A percentile compares a stretch with the other conserved stretches of the same genome.
Evolutionary conservation across 225 moss, liverwort and hornwort species (phyloP).

Genomic region (Polytrichum commune): DNA sequence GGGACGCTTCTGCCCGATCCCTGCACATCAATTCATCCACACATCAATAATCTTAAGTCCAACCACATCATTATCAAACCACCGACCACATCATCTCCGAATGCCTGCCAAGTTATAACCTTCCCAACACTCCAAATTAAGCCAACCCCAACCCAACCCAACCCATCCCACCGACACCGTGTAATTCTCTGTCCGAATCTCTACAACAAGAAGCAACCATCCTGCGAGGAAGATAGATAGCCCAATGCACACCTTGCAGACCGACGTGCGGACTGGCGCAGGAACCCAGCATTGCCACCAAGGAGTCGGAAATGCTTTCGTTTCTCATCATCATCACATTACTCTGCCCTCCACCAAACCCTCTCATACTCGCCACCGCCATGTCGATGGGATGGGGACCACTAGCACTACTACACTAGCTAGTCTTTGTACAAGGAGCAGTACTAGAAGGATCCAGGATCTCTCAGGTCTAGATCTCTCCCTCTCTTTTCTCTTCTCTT

Average conservation of each 20-base stretch:
- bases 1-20: slow-evolving; percentile 56
- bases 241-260: slow-evolving; percentile 43
- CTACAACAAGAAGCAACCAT: neutral
- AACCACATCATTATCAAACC: neutral
- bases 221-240: neutral
- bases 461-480: too few relatives aligned
- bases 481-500: too few relatives aligned
- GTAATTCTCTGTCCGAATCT: too few relatives aligned
- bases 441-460: too few relatives aligned
- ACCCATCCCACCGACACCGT: too few relatives aligned
- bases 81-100: neutral
- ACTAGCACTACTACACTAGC: neutral
- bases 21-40: slow-evolving; percentile 4
- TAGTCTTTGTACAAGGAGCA: too few relatives aligned
- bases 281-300: slow-evolving; percentile 71
- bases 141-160: too few relatives aligned
- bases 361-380: neutral
- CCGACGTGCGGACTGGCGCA: slow-evolving; percentile 49
- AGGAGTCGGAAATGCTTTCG: slow-evolving; percentile 64
- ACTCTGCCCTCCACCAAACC: neutral
- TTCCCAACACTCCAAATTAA: neutral
- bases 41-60: neutral
- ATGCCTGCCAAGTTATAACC: neutral
- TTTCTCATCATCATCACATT: slow-evolving; percentile 72
- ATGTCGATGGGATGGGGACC: neutral